These are phyloP conservation scores for Hemileccinum impolitum DNA, from an alignment of 768 basidiomycete species.

Conservation along the genomic window DNA sequence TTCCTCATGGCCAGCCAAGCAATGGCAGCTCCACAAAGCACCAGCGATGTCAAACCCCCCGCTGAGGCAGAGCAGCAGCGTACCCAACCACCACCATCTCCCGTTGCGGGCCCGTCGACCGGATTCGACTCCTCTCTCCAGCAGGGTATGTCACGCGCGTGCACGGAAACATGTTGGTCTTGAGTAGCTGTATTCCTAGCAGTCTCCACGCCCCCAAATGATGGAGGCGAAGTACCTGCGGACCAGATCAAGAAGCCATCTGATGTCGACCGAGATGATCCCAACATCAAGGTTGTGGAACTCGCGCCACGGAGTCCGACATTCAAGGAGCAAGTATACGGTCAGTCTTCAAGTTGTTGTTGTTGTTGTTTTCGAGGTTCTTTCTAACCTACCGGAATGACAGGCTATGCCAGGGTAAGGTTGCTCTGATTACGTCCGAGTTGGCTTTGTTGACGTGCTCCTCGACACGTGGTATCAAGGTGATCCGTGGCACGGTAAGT, in stretches of 20 bases:
- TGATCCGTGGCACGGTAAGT: constrained; percentile 32
- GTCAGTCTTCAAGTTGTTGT: too few species aligned
- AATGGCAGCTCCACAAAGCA: neutral
- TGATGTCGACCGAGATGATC: constrained; percentile 26
- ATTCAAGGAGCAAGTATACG: constrained; percentile 60
- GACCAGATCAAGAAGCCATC: constrained; percentile 26
- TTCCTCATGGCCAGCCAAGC: constrained; percentile 7
- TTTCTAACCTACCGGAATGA: neutral
- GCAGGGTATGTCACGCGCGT: constrained; percentile 33
- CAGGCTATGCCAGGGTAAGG: constrained; percentile 31
- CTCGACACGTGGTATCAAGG: constrained; percentile 5
- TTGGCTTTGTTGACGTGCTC: constrained; percentile 1
- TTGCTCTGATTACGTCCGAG: neutral
- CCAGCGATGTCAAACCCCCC: neutral
- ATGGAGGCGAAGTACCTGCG: constrained; percentile 31
- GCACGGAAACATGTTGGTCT: neutral
- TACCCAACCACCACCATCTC: constrained; percentile 15
- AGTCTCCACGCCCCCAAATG: constrained; percentile 38
- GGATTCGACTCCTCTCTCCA: constrained; percentile 30
- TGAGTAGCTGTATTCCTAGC: neutral
- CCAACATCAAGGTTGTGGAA: constrained; percentile 24
- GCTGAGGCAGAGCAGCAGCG: constrained; percentile 5
- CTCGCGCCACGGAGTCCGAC: constrained; percentile 33
- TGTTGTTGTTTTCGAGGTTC: neutral
- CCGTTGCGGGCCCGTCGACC: constrained; percentile 26